Conservation (phyloP, 2,329 filamentous ascomycete genomes). For the Cercospora sesami region DNA sequence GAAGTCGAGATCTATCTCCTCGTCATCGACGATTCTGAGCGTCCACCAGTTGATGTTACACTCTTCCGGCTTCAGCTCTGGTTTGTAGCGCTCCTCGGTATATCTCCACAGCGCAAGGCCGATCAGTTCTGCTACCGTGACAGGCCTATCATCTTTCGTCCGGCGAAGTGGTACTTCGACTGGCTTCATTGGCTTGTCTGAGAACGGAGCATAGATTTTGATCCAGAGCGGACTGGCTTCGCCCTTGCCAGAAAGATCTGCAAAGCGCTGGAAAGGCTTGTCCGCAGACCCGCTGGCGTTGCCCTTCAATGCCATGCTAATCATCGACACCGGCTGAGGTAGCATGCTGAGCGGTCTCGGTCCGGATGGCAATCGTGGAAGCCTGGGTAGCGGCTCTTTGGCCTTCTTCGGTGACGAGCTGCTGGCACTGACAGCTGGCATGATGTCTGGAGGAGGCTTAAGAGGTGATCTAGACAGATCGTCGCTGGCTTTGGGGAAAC, state of each 20-base stretch:
- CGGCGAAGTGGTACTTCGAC: constrained; percentile 72
- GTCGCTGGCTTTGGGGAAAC: constrained; percentile 57
- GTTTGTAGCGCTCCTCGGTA: constrained; percentile 72
- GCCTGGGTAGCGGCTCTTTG: constrained; percentile 56
- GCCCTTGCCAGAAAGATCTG: constrained; percentile 72
- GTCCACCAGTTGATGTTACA: constrained; percentile 80
- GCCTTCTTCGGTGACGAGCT: constrained; percentile 62
- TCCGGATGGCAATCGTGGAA: constrained; percentile 69
- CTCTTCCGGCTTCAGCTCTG: constrained; percentile 63
- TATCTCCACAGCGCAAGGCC: constrained; percentile 77
- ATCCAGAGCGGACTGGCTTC: constrained; percentile 74
- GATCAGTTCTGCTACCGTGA: constrained; percentile 78
- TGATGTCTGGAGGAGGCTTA: constrained; percentile 45
- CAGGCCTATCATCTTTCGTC: constrained; percentile 66
- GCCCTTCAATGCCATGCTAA: constrained; percentile 59
- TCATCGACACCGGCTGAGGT: constrained; percentile 69
- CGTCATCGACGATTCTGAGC: constrained; percentile 78
- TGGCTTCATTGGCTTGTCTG: constrained; percentile 62
- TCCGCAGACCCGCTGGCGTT: constrained; percentile 49
- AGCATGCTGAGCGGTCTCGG: constrained; percentile 66
- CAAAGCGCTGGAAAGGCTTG: constrained; percentile 75
- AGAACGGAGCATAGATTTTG: constrained; percentile 75
- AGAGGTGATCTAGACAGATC: constrained; percentile 51
- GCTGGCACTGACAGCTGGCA: constrained; percentile 45
- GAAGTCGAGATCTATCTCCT: constrained; percentile 83